Evolutionary conservation across 441 rosid genomes (phyloP).

Genomic region (Breynia disticha): DNA sequence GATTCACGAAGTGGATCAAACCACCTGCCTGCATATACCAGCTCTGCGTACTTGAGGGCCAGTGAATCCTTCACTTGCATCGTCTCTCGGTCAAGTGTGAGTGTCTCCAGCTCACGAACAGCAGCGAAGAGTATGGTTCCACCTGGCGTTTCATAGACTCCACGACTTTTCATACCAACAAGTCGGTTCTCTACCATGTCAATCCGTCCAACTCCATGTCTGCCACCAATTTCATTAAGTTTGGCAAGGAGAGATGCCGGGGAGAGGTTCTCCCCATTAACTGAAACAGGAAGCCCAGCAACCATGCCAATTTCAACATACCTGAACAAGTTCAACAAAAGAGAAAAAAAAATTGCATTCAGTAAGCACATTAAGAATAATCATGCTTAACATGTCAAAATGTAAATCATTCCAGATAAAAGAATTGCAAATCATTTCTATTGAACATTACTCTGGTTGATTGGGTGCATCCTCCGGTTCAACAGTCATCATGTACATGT

Average conservation of each 20-base stretch:
- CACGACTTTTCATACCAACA: slow-evolving; percentile 98
- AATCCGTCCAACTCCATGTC: slow-evolving; percentile 73
- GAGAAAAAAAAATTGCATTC: background rate
- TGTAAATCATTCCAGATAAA: too few species aligned
- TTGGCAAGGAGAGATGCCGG: slow-evolving; percentile 72
- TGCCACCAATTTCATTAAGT: slow-evolving; percentile 75
- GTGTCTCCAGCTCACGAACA: slow-evolving; percentile 64
- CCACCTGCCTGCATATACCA: slow-evolving; percentile 95
- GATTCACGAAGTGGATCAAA: slow-evolving; percentile 79
- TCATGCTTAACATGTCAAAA: too few species aligned
- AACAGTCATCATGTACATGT: slow-evolving; percentile 87
- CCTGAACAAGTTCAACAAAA: slow-evolving; percentile 30
- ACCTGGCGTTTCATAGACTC: slow-evolving; percentile 95
- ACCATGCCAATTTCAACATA: slow-evolving; percentile 61
- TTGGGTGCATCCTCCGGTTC: slow-evolving; percentile 86
- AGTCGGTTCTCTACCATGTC: slow-evolving; percentile 94
- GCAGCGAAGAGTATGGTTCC: slow-evolving; percentile 79
- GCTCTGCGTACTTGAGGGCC: slow-evolving; percentile 80
- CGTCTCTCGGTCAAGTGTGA: slow-evolving; percentile 76
- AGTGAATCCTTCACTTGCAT: slow-evolving; percentile 71
- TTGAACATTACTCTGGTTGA: slow-evolving; percentile 1
- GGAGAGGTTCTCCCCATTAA: slow-evolving; percentile 60
- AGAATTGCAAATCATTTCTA: too few species aligned
- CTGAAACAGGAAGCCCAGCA: slow-evolving; percentile 68
- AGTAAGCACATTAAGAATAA: background rate